These are phyloP conservation scores for Solanum hybrid DNA, from an alignment of 305 asterid species.

Conservation along the genomic window DNA sequence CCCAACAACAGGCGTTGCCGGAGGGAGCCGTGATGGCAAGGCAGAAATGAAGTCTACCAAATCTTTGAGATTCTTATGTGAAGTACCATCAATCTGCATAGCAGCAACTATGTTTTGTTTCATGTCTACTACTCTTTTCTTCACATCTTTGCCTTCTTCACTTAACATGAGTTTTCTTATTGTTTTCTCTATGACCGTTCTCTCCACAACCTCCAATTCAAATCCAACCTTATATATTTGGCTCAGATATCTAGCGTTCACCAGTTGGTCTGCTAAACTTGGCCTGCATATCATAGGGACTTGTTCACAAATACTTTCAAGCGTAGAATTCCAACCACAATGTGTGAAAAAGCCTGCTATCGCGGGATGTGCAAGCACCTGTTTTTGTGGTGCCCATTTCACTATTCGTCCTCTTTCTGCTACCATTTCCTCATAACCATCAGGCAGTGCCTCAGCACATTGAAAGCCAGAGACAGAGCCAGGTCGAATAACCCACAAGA, in stretches of 20 bases:
- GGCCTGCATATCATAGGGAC: slow-evolving; percentile 10
- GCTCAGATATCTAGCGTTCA: not conserved
- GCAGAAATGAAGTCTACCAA: slow-evolving; percentile 1
- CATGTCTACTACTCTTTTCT: not conserved
- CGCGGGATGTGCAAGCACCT: not conserved
- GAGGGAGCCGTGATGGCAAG: not conserved
- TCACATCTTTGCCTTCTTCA: no score
- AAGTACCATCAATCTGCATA: not conserved
- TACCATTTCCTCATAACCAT: not conserved
- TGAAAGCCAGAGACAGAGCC: not conserved
- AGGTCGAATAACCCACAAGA: slow-evolving; percentile 6
- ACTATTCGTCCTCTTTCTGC: slow-evolving; percentile 5
- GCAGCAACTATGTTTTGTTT: not conserved
- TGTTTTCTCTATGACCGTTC: not conserved
- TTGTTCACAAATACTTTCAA: slow-evolving; percentile 2
- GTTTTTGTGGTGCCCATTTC: slow-evolving; percentile 7
- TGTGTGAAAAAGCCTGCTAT: not conserved
- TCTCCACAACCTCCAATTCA: not conserved
- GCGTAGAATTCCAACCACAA: slow-evolving; percentile 8
- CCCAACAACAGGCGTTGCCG: not conserved
- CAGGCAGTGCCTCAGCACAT: not conserved
- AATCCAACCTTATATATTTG: slow-evolving; percentile 3
- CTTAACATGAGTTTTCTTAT: no score
- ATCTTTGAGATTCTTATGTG: not conserved
- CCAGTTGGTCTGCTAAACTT: not conserved